These are phyloP conservation scores for Epicoccum sorghinum DNA, from an alignment of 2,329 filamentous ascomycete genomes.

Conservation along the genomic window DNA sequence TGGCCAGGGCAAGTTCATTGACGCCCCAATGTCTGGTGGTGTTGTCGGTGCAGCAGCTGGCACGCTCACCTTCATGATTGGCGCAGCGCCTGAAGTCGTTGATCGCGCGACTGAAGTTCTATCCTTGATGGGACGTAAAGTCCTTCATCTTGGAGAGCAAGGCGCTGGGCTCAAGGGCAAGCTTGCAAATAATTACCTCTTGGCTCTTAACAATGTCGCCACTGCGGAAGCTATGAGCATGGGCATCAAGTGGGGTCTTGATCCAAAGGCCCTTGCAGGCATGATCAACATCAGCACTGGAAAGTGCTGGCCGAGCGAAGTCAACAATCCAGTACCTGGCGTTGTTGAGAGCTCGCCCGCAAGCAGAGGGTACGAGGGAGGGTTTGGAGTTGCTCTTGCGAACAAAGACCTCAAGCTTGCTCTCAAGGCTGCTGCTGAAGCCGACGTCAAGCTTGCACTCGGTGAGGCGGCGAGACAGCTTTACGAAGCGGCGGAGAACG, in stretches of 20 bases:
- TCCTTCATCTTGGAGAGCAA: constrained; percentile 84
- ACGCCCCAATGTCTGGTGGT: constrained; percentile 96
- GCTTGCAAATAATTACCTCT: constrained; percentile 94
- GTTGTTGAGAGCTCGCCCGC: constrained; percentile 80
- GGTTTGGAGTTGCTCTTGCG: constrained; percentile 58
- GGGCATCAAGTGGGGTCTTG: constrained; percentile 66
- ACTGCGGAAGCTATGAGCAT: constrained; percentile 71
- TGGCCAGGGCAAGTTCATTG: constrained; percentile 78
- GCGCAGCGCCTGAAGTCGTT: constrained; percentile 67
- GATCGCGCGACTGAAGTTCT: constrained; percentile 72
- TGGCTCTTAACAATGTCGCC: constrained; percentile 89
- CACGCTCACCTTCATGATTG: constrained; percentile 95
- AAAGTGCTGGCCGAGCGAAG: constrained; percentile 92
- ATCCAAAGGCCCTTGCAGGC: constrained; percentile 72
- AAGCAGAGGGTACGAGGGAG: constrained; percentile 68
- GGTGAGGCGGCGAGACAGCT: constrained; percentile 53
- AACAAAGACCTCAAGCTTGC: constrained; percentile 58
- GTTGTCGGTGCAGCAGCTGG: constrained; percentile 89
- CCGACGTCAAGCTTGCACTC: constrained; percentile 53
- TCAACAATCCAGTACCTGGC: constrained; percentile 92
- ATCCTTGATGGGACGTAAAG: constrained; percentile 81
- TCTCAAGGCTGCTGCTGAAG: constrained; percentile 53
- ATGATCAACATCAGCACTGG: constrained; percentile 95
- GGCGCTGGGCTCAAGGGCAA: constrained; percentile 89
- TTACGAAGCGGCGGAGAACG: constrained; percentile 53